Conservation (phyloP, 2,329 filamentous ascomycete species). For the Didymosphaeria variabile region DNA sequence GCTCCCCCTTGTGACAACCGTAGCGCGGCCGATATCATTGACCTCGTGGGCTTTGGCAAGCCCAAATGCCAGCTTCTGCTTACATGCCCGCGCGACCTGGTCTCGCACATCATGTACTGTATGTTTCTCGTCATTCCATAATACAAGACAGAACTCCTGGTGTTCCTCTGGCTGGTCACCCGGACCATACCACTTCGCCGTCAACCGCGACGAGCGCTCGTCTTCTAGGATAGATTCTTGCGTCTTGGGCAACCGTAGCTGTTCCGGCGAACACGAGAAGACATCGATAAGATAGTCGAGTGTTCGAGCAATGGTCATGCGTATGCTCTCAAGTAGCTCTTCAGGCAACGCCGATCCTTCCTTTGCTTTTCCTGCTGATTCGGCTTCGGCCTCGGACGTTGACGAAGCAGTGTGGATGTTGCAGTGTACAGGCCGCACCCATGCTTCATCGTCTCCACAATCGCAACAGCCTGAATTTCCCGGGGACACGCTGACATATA, state of each 20-base stretch:
- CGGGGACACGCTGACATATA: conserved; percentile 84
- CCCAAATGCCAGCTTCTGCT: conserved; percentile 73
- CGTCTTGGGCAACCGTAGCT: conserved; percentile 86
- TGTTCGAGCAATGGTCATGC: conserved; percentile 83
- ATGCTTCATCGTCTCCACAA: conserved; percentile 94
- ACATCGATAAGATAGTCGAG: conserved; percentile 98
- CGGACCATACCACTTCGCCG: conserved; percentile 73
- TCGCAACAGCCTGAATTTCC: conserved; percentile 97
- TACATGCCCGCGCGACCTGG: conserved; percentile 90
- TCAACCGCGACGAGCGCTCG: conserved; percentile 80
- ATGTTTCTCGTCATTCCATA: conserved; percentile 99
- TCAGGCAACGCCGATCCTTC: conserved; percentile 69
- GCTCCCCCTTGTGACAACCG: conserved; percentile 79
- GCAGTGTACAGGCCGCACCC: conserved; percentile 86
- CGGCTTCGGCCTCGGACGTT: conserved; percentile 38
- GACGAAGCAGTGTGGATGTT: conserved; percentile 81
- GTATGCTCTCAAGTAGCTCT: conserved; percentile 79
- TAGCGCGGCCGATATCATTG: conserved; percentile 85
- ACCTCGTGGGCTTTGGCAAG: conserved; percentile 83
- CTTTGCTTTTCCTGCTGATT: conserved; percentile 66
- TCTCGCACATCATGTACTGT: conserved; percentile 90
- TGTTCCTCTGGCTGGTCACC: conserved; percentile 69
- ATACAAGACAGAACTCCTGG: conserved; percentile 81
- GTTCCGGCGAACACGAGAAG: conserved; percentile 96
- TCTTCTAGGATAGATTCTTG: conserved; percentile 82